These are phyloP conservation scores for Phytophthora litchii DNA, from an alignment of 352 stramenopile genomes.

Conservation along the genomic window DNA sequence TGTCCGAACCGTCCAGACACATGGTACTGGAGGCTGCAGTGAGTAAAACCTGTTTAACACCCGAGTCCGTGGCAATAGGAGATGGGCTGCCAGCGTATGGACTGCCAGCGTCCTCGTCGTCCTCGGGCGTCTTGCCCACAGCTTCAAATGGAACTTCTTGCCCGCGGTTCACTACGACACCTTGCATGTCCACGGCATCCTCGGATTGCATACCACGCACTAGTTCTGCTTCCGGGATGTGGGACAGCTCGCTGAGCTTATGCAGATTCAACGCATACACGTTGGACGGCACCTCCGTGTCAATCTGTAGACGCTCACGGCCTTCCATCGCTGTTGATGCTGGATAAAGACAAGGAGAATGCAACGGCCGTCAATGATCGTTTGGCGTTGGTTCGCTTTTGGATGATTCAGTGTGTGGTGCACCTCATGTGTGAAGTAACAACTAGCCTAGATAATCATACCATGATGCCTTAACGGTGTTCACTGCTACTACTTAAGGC, in stretches of 20 bases:
- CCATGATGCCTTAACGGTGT: too few relatives aligned
- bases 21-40: constrained; percentile 81
- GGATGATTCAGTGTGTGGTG: too few relatives aligned
- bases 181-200: constrained; percentile 82
- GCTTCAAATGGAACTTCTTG: constrained; percentile 83
- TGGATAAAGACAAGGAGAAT: neutral
- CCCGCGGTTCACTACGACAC: constrained; percentile 76
- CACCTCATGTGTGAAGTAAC: too few relatives aligned
- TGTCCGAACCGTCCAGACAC: constrained; percentile 79
- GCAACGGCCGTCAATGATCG: constrained; percentile 25
- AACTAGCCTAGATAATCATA: too few relatives aligned
- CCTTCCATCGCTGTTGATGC: constrained; percentile 32
- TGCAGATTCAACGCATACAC: constrained; percentile 76
- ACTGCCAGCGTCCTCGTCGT: constrained; percentile 17
- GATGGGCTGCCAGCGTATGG: neutral
- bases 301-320: constrained; percentile 55
- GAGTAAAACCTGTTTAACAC: constrained; percentile 78
- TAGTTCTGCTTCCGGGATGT: constrained; percentile 70
- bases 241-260: constrained; percentile 67
- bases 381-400: too few relatives aligned
- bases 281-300: constrained; percentile 82
- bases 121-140: constrained; percentile 58
- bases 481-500: too few relatives aligned
- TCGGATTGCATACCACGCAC: constrained; percentile 76
- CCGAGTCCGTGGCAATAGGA: constrained; percentile 1